Percentiles rank a stretch among this genome's conserved stretches.
phyloP scores from a whole-genome alignment of 2,329 filamentous ascomycete species.

The Xylariaceae sp. region DNA sequence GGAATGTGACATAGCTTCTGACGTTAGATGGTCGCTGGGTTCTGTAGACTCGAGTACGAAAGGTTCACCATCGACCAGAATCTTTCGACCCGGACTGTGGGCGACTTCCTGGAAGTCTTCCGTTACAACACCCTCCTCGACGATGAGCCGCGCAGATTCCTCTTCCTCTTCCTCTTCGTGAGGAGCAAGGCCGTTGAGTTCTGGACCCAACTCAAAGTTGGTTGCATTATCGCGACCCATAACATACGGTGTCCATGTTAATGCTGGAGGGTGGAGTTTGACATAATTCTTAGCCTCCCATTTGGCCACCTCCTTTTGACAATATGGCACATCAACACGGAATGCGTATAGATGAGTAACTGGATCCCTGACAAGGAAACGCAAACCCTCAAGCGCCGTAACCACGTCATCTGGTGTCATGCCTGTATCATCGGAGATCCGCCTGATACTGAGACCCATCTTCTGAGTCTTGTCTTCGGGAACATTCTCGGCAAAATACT shows the following conservation, averaged over 20 bases:
- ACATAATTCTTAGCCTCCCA: conserved; percentile 89
- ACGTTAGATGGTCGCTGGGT: conserved; percentile 31
- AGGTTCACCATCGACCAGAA: conserved; percentile 24
- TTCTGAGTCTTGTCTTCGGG: conserved; percentile 35
- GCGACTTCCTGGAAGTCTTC: conserved; percentile 28
- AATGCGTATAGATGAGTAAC: conserved; percentile 85
- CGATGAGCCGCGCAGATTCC: conserved; percentile 34
- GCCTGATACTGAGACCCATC: conserved; percentile 54
- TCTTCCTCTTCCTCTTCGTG: conserved; percentile 65
- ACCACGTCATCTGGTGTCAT: conserved; percentile 97
- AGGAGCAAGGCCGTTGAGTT: conserved; percentile 79
- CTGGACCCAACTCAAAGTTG: conserved; percentile 76
- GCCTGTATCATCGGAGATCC: conserved; percentile 82
- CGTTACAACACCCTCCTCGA: conserved; percentile 30
- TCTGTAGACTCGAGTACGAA: conserved; percentile 39
- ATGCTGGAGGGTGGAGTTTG: conserved; percentile 68
- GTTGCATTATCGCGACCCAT: conserved; percentile 84
- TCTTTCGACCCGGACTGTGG: conserved; percentile 28
- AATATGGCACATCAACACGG: conserved; percentile 78
- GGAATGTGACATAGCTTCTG: conserved; percentile 16
- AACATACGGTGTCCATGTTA: conserved; percentile 95
- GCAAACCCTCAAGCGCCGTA: conserved; percentile 82
- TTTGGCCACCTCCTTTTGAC: conserved; percentile 78
- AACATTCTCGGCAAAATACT: conserved; percentile 64
- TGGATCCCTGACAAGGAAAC: conserved; percentile 84